These are phyloP conservation scores for Mimosa bimucronata DNA, from an alignment of 306 rosid species.

Conservation along the genomic window DNA sequence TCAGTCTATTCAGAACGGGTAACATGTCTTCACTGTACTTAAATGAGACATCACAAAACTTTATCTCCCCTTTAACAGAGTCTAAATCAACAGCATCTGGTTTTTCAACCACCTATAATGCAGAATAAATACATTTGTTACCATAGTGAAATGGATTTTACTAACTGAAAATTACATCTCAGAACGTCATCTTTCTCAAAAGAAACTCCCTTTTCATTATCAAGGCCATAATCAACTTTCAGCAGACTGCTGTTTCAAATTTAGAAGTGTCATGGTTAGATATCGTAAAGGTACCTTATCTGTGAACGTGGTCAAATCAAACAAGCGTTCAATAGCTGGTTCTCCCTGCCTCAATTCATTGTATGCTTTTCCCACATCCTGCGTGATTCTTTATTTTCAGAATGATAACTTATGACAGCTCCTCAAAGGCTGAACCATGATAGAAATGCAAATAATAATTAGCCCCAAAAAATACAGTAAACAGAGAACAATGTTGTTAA, in stretches of 20 bases:
- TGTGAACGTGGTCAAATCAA: conserved; percentile 63
- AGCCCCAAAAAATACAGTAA: conserved; percentile 1
- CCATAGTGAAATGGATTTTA: conserved; percentile 24
- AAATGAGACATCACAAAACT: conserved; percentile 74
- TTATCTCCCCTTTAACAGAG: conserved; percentile 66
- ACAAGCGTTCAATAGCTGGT: conserved; percentile 82
- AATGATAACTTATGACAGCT: conserved; percentile 57
- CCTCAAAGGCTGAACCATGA: conserved; percentile 54
- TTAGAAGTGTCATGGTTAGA: conserved; percentile 16
- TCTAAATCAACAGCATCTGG: conserved; percentile 67
- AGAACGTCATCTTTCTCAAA: conserved; percentile 14
- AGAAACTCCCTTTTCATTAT: conserved; percentile 6
- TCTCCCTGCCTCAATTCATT: conserved; percentile 92
- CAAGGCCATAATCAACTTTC: conserved; percentile 8
- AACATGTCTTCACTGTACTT: conserved; percentile 61
- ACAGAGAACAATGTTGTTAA: background rate
- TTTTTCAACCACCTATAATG: conserved; percentile 67
- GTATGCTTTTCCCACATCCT: conserved; percentile 92
- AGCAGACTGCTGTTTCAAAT: conserved; percentile 23
- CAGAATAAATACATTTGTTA: conserved; percentile 34
- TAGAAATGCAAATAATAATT: conserved; percentile 28
- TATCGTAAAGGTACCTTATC: conserved; percentile 56
- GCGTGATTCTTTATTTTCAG: conserved; percentile 63
- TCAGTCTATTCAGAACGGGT: conserved; percentile 63
- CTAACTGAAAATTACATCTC: conserved; percentile 6